phyloP scores from a whole-genome alignment of 495 filamentous ascomycete genomes.

The Talaromyces stipitatus region DNA sequence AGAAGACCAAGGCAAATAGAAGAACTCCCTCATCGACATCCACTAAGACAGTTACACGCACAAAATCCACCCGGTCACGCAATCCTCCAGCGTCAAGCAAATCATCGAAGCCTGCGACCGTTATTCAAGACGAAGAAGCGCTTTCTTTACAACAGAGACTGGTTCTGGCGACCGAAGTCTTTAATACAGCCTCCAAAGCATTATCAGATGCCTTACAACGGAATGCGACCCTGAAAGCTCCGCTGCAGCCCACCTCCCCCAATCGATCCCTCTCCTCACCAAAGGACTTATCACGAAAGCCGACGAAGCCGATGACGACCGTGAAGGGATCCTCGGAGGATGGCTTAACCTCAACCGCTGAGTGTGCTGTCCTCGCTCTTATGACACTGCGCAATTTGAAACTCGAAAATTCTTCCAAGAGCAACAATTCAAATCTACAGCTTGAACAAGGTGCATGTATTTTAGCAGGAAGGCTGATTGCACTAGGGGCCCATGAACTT shows the following conservation, averaged over 20 bases:
- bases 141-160: constrained; percentile 55
- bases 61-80: constrained; percentile 26
- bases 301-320: constrained; percentile 1
- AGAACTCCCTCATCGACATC: constrained; percentile 9
- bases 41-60: constrained; percentile 17
- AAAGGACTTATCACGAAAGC: constrained; percentile 11
- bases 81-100: constrained; percentile 23
- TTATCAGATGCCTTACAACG: constrained; percentile 65
- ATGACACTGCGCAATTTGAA: constrained; percentile 58
- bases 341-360: constrained; percentile 42
- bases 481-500: constrained; percentile 62
- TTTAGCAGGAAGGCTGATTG: constrained; percentile 63
- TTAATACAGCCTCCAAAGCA: constrained; percentile 67
- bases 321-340: constrained; percentile 12
- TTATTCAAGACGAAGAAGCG: constrained; percentile 24
- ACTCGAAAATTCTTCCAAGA: constrained; percentile 25
- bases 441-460: constrained; percentile 78
- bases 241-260: constrained; percentile 44
- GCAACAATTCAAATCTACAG: constrained; percentile 56
- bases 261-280: constrained; percentile 47
- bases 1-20: constrained; percentile 6
- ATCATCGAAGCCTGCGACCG: constrained; percentile 21
- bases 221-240: constrained; percentile 18
- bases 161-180: constrained; percentile 70
- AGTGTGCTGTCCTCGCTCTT: constrained; percentile 72